Percentiles rank a stretch among this genome's conserved stretches.
Evolutionary conservation across 148 eudicot genomes (phyloP).

Genomic region (Salicornia ramosissima): DNA sequence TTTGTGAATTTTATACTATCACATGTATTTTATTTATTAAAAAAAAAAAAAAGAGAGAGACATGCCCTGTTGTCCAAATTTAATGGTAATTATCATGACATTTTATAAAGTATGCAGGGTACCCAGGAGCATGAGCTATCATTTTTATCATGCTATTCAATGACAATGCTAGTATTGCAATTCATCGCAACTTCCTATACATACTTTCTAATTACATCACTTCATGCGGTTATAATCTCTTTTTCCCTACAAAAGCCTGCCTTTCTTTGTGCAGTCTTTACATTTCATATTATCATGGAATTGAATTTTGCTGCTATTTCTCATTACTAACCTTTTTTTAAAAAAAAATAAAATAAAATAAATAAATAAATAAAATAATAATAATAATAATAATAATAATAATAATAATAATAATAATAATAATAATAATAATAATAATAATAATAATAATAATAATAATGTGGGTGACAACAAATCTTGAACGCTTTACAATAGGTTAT

Average conservation of each 20-base stretch:
- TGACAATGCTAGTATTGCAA: neutral
- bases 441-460: no score
- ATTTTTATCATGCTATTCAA: conserved; percentile 15
- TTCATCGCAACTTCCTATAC: neutral
- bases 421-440: no score
- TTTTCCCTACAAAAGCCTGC: neutral
- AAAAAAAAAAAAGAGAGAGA: neutral
- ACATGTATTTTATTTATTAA: neutral
- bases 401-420: no score
- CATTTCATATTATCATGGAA: neutral
- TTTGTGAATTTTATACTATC: neutral
- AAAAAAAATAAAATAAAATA: no score
- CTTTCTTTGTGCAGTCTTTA: no score
- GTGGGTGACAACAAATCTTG: no score
- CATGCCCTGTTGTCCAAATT: conserved; percentile 16
- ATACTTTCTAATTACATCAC: neutral
- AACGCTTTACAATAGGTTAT: no score
- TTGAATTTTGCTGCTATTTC: neutral
- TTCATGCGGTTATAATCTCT: conserved; percentile 6
- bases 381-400: no score
- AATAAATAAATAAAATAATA: no score
- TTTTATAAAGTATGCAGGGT: conserved; percentile 18
- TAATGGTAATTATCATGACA: conserved; percentile 2
- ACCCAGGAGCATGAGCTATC: conserved; percentile 16
- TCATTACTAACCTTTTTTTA: neutral